A percentile compares a stretch with the other conserved stretches of the same genome.
Evolutionary conservation across 768 basidiomycete genomes (phyloP).

Genomic region (Chalciporus chontae): DNA sequence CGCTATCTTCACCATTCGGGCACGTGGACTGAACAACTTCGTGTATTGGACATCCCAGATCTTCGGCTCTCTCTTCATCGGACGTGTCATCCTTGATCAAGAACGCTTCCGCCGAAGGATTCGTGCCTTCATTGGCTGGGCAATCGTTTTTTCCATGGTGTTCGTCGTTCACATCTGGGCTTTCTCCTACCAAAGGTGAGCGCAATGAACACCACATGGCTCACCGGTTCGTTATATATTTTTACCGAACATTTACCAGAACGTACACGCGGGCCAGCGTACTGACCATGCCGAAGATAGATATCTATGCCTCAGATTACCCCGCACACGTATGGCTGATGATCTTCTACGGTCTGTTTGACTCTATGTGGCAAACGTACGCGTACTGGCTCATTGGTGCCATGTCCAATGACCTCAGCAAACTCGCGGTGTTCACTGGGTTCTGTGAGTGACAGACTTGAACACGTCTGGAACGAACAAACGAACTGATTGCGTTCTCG

Average conservation of each 20-base stretch:
- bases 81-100: slow-evolving; percentile 60
- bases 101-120: slow-evolving; percentile 52
- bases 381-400: slow-evolving; percentile 86
- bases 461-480: not conserved
- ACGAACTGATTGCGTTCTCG: not conserved
- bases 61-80: slow-evolving; percentile 69
- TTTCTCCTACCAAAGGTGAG: slow-evolving; percentile 72
- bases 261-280: slow-evolving; percentile 58
- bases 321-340: slow-evolving; percentile 58
- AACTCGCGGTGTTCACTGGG: slow-evolving; percentile 77
- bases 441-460: slow-evolving; percentile 56
- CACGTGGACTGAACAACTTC: slow-evolving; percentile 75
- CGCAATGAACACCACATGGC: not conserved
- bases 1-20: slow-evolving; percentile 74
- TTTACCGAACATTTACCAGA: not conserved
- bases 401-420: slow-evolving; percentile 78
- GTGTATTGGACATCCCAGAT: slow-evolving; percentile 81
- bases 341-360: slow-evolving; percentile 72
- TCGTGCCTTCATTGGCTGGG: slow-evolving; percentile 72
- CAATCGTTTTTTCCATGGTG: slow-evolving; percentile 57
- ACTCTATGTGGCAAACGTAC: slow-evolving; percentile 83
- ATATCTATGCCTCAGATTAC: slow-evolving; percentile 56
- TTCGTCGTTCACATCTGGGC: slow-evolving; percentile 75
- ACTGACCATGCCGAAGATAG: slow-evolving; percentile 41
- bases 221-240: not conserved